phyloP scores from a whole-genome alignment of 2,329 filamentous ascomycete genomes.

The Ophiocordyceps camponoti-rufipedis region DNA sequence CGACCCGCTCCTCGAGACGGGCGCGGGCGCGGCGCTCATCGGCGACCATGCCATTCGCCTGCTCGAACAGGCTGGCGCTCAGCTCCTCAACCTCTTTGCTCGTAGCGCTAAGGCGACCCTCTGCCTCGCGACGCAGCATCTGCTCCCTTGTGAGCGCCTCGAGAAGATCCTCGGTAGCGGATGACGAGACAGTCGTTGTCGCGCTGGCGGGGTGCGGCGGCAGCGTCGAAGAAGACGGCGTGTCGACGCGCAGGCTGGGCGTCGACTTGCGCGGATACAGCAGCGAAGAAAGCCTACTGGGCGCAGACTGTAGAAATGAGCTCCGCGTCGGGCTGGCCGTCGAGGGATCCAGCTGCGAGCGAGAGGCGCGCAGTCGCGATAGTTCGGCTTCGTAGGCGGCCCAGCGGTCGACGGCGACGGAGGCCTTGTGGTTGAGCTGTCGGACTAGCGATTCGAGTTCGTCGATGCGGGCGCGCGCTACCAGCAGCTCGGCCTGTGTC shows the following conservation, averaged over 20 bases:
- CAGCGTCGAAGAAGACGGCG: conserved; percentile 1
- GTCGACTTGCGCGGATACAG: conserved; percentile 26
- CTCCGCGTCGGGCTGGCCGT: conserved; percentile 15
- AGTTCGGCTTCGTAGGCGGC: conserved; percentile 73
- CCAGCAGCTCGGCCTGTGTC: conserved; percentile 23
- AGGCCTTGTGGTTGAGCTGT: conserved; percentile 52
- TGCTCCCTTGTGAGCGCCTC: conserved; percentile 49
- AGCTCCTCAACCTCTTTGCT: conserved; percentile 64
- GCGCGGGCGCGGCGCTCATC: conserved; percentile 53
- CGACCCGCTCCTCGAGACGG: conserved; percentile 51
- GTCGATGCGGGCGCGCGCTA: conserved; percentile 40
- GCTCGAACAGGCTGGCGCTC: conserved; percentile 56
- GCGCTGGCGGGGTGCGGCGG: conserved; percentile 2
- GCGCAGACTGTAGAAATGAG: conserved; percentile 27
- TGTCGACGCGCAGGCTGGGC: conserved; percentile 6
- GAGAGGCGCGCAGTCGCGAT: conserved; percentile 31
- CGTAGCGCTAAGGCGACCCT: conserved; percentile 47
- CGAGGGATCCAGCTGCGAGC: conserved; percentile 1
- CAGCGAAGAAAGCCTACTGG: conserved; percentile 25
- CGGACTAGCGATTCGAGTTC: conserved; percentile 56
- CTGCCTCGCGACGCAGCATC: conserved; percentile 46
- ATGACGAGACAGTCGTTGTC: conserved; percentile 10
- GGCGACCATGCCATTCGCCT: conserved; percentile 80
- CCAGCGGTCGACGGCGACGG: conserved; percentile 43
- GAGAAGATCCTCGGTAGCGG: conserved; percentile 32